These are phyloP conservation scores for Aquanectria penicillioides DNA, from an alignment of 2,329 filamentous ascomycete species.

Conservation along the genomic window DNA sequence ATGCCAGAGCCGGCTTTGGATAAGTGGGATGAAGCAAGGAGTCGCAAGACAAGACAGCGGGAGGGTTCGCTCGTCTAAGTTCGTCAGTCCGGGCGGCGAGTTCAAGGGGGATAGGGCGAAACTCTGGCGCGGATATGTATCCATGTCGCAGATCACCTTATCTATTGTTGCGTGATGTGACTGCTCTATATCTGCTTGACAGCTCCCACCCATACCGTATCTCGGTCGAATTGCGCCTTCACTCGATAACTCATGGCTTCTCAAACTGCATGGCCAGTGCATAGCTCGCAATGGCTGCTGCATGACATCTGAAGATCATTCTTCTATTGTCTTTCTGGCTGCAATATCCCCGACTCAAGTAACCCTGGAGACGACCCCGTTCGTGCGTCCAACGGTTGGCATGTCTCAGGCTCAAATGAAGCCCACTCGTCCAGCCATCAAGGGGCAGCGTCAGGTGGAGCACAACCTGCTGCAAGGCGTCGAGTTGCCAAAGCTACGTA, in stretches of 20 bases:
- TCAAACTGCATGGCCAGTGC: too few species aligned
- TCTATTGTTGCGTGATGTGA: too few species aligned
- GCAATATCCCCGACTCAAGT: background rate
- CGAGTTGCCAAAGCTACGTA: constrained; percentile 24
- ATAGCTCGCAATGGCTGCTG: too few species aligned
- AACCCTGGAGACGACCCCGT: constrained; percentile 2
- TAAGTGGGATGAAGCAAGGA: constrained; percentile 41
- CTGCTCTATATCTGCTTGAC: too few species aligned
- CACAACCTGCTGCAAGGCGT: constrained; percentile 37
- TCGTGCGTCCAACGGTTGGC: constrained; percentile 4
- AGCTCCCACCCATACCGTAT: background rate
- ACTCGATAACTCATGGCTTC: background rate
- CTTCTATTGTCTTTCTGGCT: constrained; percentile 2
- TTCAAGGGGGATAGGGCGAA: background rate
- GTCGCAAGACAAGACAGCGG: constrained; percentile 35
- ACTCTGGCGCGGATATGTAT: background rate
- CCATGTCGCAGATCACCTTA: constrained; percentile 1
- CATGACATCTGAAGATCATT: constrained; percentile 1
- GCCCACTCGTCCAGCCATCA: constrained; percentile 6
- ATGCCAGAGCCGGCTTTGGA: constrained; percentile 34
- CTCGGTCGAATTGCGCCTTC: background rate
- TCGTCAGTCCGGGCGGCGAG: background rate
- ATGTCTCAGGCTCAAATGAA: constrained; percentile 32
- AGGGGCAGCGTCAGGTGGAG: constrained; percentile 24
- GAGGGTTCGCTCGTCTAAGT: background rate